Base-by-base conservation (phyloP, 2,329 filamentous ascomycete species). In the Microascus cirrosus region DNA sequence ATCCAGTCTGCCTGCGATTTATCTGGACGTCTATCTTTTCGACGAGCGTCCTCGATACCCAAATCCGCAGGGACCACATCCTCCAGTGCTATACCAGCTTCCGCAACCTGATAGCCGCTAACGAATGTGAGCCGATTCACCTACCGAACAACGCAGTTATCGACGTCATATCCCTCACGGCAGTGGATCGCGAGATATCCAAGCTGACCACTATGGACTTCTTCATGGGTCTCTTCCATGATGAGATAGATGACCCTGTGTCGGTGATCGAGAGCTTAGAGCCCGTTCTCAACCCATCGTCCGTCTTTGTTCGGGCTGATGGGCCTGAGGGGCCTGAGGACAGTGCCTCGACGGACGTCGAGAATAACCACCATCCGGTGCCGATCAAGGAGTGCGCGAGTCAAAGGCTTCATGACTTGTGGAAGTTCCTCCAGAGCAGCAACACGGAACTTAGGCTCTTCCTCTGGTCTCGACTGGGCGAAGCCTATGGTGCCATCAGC, bases 191-290 rank as follows among this genome's bases (percentile, higher is more conserved):
- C 58, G 93, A 99, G 68, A 87, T 96, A 28, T 93, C 90, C 13
- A 91, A 92, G 65, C 79, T 97, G 36, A 96, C 90, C 15, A 97
- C 93, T 0, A 94, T 95, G 82, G 93, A 96, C 67, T 97, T 97
- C 69, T 97, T 99, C 70, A 79, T 91, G 55, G 89, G 86, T 42
- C 82, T 99, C 0, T 97, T 97, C 68, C 87, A 89, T 60, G 85
- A 91, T 42, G 87, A 94, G 59, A 82, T 86, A 59, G 84, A 86
- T 53, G 86, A 96, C 63, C 89, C 93, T 0, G 81, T 93, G 13
- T 81, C 86, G 5, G 83, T 96, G 22, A 96, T 99, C 59, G 91
- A 96, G 66, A 94, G 86, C 32, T 75, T 99, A 39, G 94, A 99
- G 66, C 94, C 94, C 3, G 88, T 99, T 11, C 76, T 99, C 5